Percentiles rank a stretch among this genome's conserved stretches.
Evolutionary conservation across 139 green algal species (phyloP).

Genomic region (Tetratostichococcus sp.): DNA sequence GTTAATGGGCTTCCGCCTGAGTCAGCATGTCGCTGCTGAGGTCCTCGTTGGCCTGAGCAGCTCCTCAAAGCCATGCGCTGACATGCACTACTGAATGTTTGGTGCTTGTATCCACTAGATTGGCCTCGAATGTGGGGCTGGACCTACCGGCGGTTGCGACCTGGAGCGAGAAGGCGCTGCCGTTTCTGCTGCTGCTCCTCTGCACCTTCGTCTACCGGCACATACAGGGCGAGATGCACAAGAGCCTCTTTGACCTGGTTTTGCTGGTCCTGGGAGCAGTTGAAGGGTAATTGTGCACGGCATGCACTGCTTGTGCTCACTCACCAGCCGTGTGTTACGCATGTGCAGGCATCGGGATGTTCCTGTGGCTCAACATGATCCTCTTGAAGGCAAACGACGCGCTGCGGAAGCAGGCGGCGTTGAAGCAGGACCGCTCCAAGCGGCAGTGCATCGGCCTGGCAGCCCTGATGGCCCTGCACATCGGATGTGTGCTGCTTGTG

Average conservation of each 20-base stretch:
- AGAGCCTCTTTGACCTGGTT: no score
- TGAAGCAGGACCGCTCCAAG: constrained; percentile 14
- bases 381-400: constrained; percentile 20
- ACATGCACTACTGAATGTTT: no score
- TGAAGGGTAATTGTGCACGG: no score
- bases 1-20: no score
- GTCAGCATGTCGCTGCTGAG: no score
- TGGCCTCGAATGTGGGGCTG: neutral
- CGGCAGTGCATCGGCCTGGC: constrained; percentile 15
- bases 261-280: no score
- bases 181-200: neutral
- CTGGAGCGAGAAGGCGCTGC: neutral
- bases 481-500: constrained; percentile 12
- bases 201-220: neutral
- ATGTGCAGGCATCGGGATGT: constrained; percentile 16
- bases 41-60: no score
- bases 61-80: no score
- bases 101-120: neutral
- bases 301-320: no score
- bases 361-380: constrained; percentile 21
- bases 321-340: no score
- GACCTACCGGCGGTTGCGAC: neutral
- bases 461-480: neutral
- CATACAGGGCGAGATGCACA: neutral
- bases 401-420: constrained; percentile 26